Conservation (phyloP, 2,329 filamentous ascomycete genomes). For the Fusarium buxicola region DNA sequence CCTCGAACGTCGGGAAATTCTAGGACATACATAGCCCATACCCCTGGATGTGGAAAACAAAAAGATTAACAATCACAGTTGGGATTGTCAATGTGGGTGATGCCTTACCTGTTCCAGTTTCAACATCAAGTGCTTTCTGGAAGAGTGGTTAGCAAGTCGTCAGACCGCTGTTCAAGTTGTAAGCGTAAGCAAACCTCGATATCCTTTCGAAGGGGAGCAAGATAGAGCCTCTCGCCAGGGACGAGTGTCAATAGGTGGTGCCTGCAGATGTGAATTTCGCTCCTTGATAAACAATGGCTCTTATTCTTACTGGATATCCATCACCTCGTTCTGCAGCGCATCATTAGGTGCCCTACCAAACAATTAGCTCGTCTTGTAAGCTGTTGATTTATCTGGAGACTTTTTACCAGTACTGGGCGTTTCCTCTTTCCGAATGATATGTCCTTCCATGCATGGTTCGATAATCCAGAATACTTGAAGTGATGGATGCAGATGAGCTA, state of each 20-base stretch:
- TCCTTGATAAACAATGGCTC: too few relatives aligned
- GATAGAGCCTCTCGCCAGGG: not conserved
- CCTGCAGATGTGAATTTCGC: not conserved
- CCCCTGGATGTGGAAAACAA: not conserved
- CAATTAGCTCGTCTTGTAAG: not conserved
- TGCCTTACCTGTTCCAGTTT: not conserved
- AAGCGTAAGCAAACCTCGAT: not conserved
- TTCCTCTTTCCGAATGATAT: conserved; percentile 5
- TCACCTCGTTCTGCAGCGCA: conserved; percentile 16
- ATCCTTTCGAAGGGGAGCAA: not conserved
- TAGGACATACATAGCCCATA: conserved; percentile 3
- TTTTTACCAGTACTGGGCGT: not conserved
- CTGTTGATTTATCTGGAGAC: not conserved
- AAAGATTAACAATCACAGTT: not conserved
- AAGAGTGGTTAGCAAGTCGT: not conserved
- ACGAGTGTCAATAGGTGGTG: not conserved
- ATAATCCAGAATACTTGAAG: conserved; percentile 16
- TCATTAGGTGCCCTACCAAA: conserved; percentile 5
- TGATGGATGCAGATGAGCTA: conserved; percentile 12
- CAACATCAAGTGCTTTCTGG: not conserved
- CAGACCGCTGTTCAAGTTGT: too few relatives aligned
- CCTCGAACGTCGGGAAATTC: not conserved
- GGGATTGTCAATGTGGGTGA: not conserved
- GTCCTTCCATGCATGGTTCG: conserved; percentile 14
- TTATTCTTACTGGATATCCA: conserved; percentile 20